Percentiles rank a stretch among this genome's conserved stretches.
Conservation (phyloP, 352 stramenopile species). For the Halophytophthora polymorphica region DNA sequence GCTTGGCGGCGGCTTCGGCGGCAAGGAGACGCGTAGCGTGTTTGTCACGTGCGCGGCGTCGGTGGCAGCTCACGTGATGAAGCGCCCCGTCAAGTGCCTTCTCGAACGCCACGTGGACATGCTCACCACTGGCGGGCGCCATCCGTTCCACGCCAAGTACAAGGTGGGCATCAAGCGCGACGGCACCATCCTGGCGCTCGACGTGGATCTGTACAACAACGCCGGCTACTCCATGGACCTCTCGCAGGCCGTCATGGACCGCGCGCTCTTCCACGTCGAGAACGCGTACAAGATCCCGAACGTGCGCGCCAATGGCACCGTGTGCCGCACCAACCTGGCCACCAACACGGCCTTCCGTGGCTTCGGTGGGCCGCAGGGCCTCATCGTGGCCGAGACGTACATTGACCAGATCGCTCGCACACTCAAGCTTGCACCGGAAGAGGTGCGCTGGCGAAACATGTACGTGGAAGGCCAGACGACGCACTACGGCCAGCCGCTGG, state of each 20-base stretch:
- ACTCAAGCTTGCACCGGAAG: slow-evolving; percentile 65
- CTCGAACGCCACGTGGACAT: slow-evolving; percentile 96
- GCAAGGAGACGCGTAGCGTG: slow-evolving; percentile 92
- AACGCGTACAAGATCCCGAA: slow-evolving; percentile 94
- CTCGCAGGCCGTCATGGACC: slow-evolving; percentile 92
- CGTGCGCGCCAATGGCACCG: slow-evolving; percentile 80
- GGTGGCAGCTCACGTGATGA: slow-evolving; percentile 86
- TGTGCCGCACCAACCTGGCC: slow-evolving; percentile 94
- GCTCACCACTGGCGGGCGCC: slow-evolving; percentile 89
- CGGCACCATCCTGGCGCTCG: slow-evolving; percentile 86
- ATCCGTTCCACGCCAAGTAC: slow-evolving; percentile 95
- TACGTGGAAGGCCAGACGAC: slow-evolving; percentile 88
- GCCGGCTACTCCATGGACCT: slow-evolving; percentile 94
- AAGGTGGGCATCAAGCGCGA: slow-evolving; percentile 81
- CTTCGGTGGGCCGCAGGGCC: slow-evolving; percentile 93
- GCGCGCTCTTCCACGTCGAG: slow-evolving; percentile 95
- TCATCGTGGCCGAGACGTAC: slow-evolving; percentile 91
- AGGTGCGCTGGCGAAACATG: slow-evolving; percentile 89
- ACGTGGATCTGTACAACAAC: slow-evolving; percentile 95
- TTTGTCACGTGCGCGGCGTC: slow-evolving; percentile 91
- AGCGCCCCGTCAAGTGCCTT: slow-evolving; percentile 88
- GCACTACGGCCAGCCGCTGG: slow-evolving; percentile 92
- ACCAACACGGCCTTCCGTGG: slow-evolving; percentile 95
- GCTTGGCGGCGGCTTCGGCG: slow-evolving; percentile 96
- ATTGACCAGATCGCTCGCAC: slow-evolving; percentile 93